Evolutionary conservation across 148 eudicot species (phyloP).

Genomic region (Mesembryanthemum crystallinum): DNA sequence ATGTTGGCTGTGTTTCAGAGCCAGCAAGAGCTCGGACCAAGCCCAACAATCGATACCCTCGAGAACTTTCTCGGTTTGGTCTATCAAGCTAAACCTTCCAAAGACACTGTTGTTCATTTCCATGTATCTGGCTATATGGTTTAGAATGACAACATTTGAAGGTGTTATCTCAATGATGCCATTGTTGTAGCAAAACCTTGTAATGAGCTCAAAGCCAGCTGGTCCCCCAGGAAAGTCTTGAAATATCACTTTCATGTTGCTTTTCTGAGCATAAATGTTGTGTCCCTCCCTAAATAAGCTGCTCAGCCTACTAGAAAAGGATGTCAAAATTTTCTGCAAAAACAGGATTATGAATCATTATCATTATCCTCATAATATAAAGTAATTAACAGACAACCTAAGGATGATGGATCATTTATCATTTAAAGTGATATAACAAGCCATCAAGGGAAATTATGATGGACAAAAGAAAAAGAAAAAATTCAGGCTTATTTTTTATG

Average conservation of each 20-base stretch:
- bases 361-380: too few species aligned
- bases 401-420: background rate
- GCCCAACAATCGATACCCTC: conserved; percentile 39
- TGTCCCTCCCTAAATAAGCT: conserved; percentile 25
- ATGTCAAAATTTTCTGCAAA: conserved; percentile 42
- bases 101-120: conserved; percentile 33
- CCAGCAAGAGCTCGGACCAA: conserved; percentile 51
- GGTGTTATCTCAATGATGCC: conserved; percentile 37
- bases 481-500: too few species aligned
- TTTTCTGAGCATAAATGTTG: background rate
- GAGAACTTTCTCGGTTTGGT: conserved; percentile 30
- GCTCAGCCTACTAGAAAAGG: conserved; percentile 37
- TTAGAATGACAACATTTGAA: conserved; percentile 35
- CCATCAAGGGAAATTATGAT: too few species aligned
- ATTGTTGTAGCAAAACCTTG: conserved; percentile 47
- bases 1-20: conserved; percentile 39
- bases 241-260: conserved; percentile 34
- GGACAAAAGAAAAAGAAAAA: too few species aligned
- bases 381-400: too few species aligned
- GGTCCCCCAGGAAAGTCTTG: conserved; percentile 61
- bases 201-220: conserved; percentile 43
- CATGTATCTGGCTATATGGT: conserved; percentile 44
- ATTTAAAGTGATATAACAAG: background rate
- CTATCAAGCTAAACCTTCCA: conserved; percentile 30
- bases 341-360: background rate